These are phyloP conservation scores for Dichotomopilus funicola DNA, from an alignment of 2,329 filamentous ascomycete species.

Conservation along the genomic window DNA sequence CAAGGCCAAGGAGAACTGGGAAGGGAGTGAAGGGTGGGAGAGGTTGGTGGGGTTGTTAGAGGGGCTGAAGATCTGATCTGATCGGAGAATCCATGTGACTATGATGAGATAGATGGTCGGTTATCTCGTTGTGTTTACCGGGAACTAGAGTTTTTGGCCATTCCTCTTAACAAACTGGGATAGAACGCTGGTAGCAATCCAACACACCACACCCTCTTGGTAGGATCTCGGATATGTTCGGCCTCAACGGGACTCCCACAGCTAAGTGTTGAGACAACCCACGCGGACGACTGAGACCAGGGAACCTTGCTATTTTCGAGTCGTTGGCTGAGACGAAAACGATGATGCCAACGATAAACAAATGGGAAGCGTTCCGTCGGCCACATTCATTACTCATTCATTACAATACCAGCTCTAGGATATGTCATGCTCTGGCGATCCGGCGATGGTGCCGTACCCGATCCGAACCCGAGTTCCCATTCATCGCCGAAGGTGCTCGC, in stretches of 20 bases:
- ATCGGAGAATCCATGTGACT: not conserved
- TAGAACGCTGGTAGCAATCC: not conserved
- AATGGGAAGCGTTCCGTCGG: too few species aligned
- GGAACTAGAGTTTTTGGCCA: not conserved
- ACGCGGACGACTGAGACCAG: not conserved
- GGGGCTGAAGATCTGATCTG: constrained; percentile 27
- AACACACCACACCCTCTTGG: too few species aligned
- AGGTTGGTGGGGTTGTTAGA: constrained; percentile 51
- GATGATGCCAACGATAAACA: too few species aligned
- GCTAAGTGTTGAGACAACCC: not conserved
- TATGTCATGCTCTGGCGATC: too few species aligned
- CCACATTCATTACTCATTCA: too few species aligned
- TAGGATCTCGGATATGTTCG: not conserved
- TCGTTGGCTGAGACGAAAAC: not conserved
- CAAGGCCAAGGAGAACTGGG: constrained; percentile 75
- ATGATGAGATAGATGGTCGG: not conserved
- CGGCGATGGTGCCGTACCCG: too few species aligned
- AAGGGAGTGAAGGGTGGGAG: constrained; percentile 64
- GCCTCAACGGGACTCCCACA: not conserved
- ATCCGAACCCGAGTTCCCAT: too few species aligned
- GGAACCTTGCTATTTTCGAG: not conserved
- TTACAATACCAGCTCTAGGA: too few species aligned
- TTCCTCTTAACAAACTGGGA: not conserved
- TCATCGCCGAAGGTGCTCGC: too few species aligned
- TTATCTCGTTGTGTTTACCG: not conserved